Base-by-base conservation (phyloP, 1,139 yeast genomes). In the Suhomyces ambrosiae region DNA sequence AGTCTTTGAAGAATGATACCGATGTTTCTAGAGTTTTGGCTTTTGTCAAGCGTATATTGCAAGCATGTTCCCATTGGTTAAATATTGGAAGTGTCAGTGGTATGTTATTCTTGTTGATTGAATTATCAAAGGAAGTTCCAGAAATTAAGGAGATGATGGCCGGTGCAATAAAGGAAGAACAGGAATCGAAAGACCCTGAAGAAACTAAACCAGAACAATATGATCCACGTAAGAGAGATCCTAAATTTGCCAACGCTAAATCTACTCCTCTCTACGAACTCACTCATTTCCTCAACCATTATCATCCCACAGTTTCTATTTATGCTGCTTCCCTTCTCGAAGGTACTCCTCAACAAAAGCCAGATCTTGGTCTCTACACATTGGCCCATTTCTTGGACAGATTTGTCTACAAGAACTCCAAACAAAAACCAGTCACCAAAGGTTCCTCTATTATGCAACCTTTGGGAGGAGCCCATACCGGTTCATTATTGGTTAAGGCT, bases 381-480 rank as follows among this genome's bases (percentile, higher is more conserved):
- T 71, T 92, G 47, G 72, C 88, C 18, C 97, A 90, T 62, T 92
- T 92, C 76, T 74, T 92, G 67, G 97, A 92, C 63, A 79, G 96
- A 61, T 92, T 94, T 67, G 97, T 94, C 25, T 92, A 92, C 68
- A 85, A 87, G 65, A 89, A 89, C 58, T 89, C 97, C 36, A 88
- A 87, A 65, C 85, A 81, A 54, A 86, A 84, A 63, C 72, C 82
- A 15, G 49, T 50, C 30, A 69, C 83, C 23, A 83, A 86, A 58
- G 97, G 97, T 54, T 72, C 85, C 3, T 87, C 97, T 33, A 90
- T 92, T 59, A 94, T 94, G 97, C 98, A 92, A 70, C 97, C 98
- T 34, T 72, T 94, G 47, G 94, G 96, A 33, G 97, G 97, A 42
- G 78, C 83, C 1, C 88, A 84, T 45, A 82, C 89, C n/a, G 88